These are phyloP conservation scores for Detonula confervacea DNA, from an alignment of 352 stramenopile species.

Conservation along the genomic window DNA sequence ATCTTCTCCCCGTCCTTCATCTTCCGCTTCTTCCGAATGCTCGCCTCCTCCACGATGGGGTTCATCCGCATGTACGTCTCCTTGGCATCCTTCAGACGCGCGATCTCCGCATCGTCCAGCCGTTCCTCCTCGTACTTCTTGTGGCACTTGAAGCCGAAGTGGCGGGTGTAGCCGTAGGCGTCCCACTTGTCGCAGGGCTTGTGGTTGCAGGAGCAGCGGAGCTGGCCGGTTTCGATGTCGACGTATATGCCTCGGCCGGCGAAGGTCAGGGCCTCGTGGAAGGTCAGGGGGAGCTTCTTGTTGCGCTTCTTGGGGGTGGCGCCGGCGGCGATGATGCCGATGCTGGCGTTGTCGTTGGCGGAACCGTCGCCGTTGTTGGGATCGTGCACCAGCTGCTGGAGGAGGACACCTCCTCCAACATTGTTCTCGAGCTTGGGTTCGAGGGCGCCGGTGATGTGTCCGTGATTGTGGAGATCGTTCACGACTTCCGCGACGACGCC, in stretches of 20 bases:
- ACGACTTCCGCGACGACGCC: neutral
- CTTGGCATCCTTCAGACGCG: conserved; percentile 29
- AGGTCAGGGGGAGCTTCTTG: conserved; percentile 39
- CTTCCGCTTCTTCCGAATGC: conserved; percentile 32
- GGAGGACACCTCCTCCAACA: no score
- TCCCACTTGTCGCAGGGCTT: conserved; percentile 48
- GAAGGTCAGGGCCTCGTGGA: conserved; percentile 34
- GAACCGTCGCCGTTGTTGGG: no score
- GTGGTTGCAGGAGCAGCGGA: conserved; percentile 47
- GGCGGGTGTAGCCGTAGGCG: conserved; percentile 37
- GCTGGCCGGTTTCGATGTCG: conserved; percentile 26
- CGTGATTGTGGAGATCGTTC: no score
- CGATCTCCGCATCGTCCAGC: conserved; percentile 28
- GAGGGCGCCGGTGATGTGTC: no score
- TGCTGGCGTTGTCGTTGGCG: no score
- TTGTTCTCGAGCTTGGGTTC: no score
- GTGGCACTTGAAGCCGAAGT: conserved; percentile 49
- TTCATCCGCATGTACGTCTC: conserved; percentile 29
- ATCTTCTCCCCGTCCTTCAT: conserved; percentile 31
- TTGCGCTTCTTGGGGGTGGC: conserved; percentile 34
- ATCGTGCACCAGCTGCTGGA: no score
- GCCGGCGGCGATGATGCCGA: no score
- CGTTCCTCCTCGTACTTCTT: conserved; percentile 37
- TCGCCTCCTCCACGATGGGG: conserved; percentile 19
- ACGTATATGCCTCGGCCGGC: conserved; percentile 31